Evolutionary conservation across 805 yeast species (phyloP).

Genomic region (Trichomonascus vanleenenianus): DNA sequence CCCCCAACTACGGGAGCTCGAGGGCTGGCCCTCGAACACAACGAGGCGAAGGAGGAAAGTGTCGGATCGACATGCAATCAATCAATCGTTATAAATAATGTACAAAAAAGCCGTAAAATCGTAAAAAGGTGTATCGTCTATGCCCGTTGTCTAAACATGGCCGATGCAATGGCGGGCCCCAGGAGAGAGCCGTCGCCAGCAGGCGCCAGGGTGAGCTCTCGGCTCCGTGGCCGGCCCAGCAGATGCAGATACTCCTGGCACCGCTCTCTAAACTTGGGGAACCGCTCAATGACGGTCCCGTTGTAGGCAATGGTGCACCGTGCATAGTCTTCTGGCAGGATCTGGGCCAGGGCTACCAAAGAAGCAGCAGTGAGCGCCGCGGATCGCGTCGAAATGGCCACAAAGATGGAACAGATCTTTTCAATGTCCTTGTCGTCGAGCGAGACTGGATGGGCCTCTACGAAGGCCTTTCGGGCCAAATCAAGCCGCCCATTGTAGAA

Average conservation of each 20-base stretch:
- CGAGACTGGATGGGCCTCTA: slow-evolving; percentile 1
- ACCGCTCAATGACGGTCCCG: slow-evolving; percentile 28
- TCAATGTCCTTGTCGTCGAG: slow-evolving; percentile 18
- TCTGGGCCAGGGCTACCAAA: slow-evolving; percentile 21
- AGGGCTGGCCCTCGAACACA: too few relatives aligned
- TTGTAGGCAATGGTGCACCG: slow-evolving; percentile 23
- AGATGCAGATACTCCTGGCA: slow-evolving; percentile 24
- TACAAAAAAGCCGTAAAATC: too few relatives aligned
- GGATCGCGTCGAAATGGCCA: slow-evolving; percentile 26
- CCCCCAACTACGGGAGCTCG: too few relatives aligned
- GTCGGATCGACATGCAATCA: too few relatives aligned
- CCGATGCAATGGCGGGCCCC: slow-evolving; percentile 24
- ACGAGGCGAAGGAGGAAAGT: too few relatives aligned
- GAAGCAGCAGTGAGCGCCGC: slow-evolving; percentile 28
- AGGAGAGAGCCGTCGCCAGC: slow-evolving; percentile 19
- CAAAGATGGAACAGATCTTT: slow-evolving; percentile 19
- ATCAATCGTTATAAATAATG: too few relatives aligned
- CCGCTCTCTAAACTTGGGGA: slow-evolving; percentile 22
- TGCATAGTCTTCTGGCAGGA: slow-evolving; percentile 11
- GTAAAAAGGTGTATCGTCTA: background rate
- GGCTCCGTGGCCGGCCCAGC: slow-evolving; percentile 13
- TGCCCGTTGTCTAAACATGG: slow-evolving; percentile 10
- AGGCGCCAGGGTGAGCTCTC: slow-evolving; percentile 11
- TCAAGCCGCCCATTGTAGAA: slow-evolving; percentile 12
- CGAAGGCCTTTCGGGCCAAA: slow-evolving; percentile 16